These are phyloP conservation scores for Aspergillus persii DNA, from an alignment of 2,329 filamentous ascomycete genomes.

Conservation along the genomic window DNA sequence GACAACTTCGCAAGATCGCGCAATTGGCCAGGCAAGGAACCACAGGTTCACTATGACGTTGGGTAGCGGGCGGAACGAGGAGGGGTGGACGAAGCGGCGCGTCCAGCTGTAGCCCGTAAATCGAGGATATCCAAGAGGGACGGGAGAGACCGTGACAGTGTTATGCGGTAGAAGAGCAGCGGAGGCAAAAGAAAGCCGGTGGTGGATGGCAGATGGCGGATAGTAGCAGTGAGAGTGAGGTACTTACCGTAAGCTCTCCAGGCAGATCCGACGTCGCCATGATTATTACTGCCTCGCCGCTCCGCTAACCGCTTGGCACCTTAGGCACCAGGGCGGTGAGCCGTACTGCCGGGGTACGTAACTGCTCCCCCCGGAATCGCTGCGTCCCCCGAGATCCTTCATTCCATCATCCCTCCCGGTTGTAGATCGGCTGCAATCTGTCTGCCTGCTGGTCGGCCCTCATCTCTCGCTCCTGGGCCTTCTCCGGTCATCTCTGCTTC, in stretches of 20 bases:
- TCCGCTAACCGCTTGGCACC: too few species aligned
- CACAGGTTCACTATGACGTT: slow-evolving; percentile 20
- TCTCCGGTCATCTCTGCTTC: neutral
- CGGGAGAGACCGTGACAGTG: neutral
- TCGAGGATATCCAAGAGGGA: neutral
- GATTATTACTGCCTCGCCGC: neutral
- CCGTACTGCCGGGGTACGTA: neutral
- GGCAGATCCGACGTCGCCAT: neutral
- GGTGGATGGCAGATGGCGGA: neutral
- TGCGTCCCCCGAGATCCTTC: neutral
- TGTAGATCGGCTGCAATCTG: neutral
- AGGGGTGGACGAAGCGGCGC: neutral
- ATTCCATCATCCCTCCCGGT: neutral
- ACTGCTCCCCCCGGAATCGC: neutral
- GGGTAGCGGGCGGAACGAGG: slow-evolving; percentile 4
- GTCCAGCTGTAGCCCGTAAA: too few species aligned
- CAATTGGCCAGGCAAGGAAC: neutral
- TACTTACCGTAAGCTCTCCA: neutral
- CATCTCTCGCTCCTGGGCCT: neutral
- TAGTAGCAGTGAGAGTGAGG: too few species aligned
- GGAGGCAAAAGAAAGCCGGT: neutral
- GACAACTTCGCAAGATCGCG: slow-evolving; percentile 4
- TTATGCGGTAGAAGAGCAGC: neutral
- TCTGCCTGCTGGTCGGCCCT: neutral
- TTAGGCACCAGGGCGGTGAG: neutral